These are phyloP conservation scores for Ophiostoma quercus DNA, from an alignment of 2,329 filamentous ascomycete genomes.

Conservation along the genomic window DNA sequence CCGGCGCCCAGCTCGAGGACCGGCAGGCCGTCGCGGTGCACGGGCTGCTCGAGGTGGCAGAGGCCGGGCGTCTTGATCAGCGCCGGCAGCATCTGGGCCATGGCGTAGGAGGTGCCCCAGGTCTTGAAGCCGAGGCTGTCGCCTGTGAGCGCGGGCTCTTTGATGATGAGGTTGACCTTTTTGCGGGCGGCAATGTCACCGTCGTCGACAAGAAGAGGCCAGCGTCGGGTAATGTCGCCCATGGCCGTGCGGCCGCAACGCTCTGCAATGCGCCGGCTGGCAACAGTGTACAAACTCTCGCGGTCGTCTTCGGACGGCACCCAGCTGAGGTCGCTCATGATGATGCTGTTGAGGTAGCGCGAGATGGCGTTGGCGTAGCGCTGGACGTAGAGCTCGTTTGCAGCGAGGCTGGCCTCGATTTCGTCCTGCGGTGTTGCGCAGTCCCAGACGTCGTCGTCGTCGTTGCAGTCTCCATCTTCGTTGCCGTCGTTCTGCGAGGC, in stretches of 20 bases:
- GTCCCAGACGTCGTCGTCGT: slow-evolving; percentile 54
- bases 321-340: slow-evolving; percentile 64
- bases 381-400: slow-evolving; percentile 41
- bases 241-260: slow-evolving; percentile 68
- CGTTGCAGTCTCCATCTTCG: slow-evolving; percentile 32
- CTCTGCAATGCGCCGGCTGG: slow-evolving; percentile 75
- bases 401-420: slow-evolving; percentile 40
- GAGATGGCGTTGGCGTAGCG: slow-evolving; percentile 44
- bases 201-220: slow-evolving; percentile 43
- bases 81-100: slow-evolving; percentile 62
- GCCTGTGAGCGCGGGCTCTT: slow-evolving; percentile 81
- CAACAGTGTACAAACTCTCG: slow-evolving; percentile 70
- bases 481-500: background rate
- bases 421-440: slow-evolving; percentile 40
- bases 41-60: slow-evolving; percentile 12
- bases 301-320: slow-evolving; percentile 59
- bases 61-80: slow-evolving; percentile 18
- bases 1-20: slow-evolving; percentile 81
- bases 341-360: slow-evolving; percentile 63
- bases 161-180: slow-evolving; percentile 63
- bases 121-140: slow-evolving; percentile 91
- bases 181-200: background rate
- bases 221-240: slow-evolving; percentile 52
- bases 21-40: slow-evolving; percentile 26
- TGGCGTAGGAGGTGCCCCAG: slow-evolving; percentile 85